phyloP scores from a whole-genome alignment of 179 eudicot genomes.

The Beta lomatogona region DNA sequence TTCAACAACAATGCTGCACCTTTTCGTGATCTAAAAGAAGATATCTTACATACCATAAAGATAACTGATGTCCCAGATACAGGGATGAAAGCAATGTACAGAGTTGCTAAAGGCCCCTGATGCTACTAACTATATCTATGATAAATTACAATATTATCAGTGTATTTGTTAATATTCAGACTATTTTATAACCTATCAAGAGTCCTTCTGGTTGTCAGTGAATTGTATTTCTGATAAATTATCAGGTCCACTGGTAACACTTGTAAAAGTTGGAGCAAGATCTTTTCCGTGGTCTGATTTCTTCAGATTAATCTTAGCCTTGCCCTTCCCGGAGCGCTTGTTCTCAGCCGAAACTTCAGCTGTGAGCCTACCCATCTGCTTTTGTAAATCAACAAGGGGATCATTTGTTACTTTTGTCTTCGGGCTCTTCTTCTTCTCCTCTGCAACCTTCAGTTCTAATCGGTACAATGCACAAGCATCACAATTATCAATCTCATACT shows the following conservation, averaged over 20 bases:
- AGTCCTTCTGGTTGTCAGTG: constrained; percentile 16
- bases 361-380: constrained; percentile 84
- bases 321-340: constrained; percentile 52
- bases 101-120: neutral
- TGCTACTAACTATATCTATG: neutral
- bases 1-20: neutral
- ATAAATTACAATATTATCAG: neutral
- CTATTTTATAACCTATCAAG: neutral
- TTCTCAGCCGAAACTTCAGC: constrained; percentile 68
- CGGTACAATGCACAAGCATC: constrained; percentile 77
- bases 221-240: neutral
- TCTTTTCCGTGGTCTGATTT: constrained; percentile 33
- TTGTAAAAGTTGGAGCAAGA: constrained; percentile 24
- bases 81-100: constrained; percentile 15
- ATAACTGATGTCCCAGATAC: neutral
- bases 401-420: constrained; percentile 63
- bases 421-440: constrained; percentile 78
- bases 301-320: constrained; percentile 41
- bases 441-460: constrained; percentile 75
- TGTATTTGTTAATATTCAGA: neutral
- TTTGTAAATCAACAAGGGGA: constrained; percentile 84
- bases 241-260: constrained; percentile 9
- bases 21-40: too few relatives aligned
- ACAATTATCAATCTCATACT: constrained; percentile 73
- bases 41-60: neutral